These are phyloP conservation scores for Didymella glomerata DNA, from an alignment of 2,329 filamentous ascomycete species.

Conservation along the genomic window DNA sequence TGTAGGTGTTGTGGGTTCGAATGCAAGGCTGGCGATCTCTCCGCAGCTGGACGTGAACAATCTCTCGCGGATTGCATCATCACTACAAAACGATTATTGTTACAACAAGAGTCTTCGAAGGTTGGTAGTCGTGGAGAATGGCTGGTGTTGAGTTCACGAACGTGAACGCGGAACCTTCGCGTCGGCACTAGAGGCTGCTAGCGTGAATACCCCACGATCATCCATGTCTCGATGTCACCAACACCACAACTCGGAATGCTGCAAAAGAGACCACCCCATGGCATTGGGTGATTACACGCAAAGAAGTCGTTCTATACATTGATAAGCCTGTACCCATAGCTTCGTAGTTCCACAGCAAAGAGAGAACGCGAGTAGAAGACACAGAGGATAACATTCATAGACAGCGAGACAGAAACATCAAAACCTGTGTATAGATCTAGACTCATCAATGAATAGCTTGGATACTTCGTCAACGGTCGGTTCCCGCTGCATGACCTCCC, in stretches of 20 bases:
- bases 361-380: neutral
- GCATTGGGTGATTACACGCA: neutral
- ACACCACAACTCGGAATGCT: neutral
- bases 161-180: neutral
- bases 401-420: neutral
- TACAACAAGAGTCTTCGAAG: neutral
- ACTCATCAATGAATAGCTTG: neutral
- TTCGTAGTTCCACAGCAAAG: neutral
- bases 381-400: neutral
- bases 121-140: neutral
- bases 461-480: neutral
- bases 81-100: neutral
- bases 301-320: neutral
- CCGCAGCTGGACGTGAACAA: neutral
- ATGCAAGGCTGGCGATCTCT: neutral
- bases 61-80: neutral
- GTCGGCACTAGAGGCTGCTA: neutral
- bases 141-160: neutral
- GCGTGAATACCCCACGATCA: neutral
- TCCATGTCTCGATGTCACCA: conserved; percentile 2
- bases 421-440: neutral
- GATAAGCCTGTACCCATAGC: neutral
- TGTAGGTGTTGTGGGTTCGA: neutral
- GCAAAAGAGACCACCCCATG: neutral
- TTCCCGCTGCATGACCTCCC: neutral